Conservation (phyloP, 2,329 filamentous ascomycete species). For the Aspergillus hiratsukae region DNA sequence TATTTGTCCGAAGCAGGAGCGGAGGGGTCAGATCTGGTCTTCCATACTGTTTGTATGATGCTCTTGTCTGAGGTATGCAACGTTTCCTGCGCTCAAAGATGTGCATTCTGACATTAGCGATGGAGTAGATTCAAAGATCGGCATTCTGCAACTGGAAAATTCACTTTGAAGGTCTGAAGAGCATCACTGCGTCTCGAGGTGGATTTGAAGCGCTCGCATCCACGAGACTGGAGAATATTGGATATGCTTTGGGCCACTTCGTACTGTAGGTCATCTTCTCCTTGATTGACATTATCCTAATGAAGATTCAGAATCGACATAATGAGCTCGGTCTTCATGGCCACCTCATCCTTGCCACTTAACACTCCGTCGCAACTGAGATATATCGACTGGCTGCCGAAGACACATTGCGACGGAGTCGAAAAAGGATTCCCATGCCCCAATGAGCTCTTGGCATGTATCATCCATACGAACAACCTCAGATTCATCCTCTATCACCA, state of each 20-base stretch:
- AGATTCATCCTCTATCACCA: not conserved
- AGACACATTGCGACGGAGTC: not conserved
- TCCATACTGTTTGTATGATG: not conserved
- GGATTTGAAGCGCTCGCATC: not conserved
- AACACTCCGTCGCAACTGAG: not conserved
- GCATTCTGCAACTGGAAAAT: not conserved
- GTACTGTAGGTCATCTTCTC: not conserved
- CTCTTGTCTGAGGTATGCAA: not conserved
- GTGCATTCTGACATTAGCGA: not conserved
- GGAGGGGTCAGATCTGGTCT: not conserved
- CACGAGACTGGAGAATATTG: not conserved
- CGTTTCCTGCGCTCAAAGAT: no score
- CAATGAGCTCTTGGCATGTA: not conserved
- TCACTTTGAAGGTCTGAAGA: not conserved
- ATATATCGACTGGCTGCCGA: not conserved
- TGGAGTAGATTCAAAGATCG: not conserved
- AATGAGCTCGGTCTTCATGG: not conserved
- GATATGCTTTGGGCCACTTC: not conserved
- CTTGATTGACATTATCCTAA: not conserved
- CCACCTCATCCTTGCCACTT: not conserved
- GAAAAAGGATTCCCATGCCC: not conserved
- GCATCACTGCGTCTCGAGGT: not conserved
- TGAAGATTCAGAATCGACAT: not conserved
- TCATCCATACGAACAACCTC: not conserved
- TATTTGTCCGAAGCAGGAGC: not conserved